These are phyloP conservation scores for Agrocybe pediades DNA, from an alignment of 768 basidiomycete species.

Conservation along the genomic window DNA sequence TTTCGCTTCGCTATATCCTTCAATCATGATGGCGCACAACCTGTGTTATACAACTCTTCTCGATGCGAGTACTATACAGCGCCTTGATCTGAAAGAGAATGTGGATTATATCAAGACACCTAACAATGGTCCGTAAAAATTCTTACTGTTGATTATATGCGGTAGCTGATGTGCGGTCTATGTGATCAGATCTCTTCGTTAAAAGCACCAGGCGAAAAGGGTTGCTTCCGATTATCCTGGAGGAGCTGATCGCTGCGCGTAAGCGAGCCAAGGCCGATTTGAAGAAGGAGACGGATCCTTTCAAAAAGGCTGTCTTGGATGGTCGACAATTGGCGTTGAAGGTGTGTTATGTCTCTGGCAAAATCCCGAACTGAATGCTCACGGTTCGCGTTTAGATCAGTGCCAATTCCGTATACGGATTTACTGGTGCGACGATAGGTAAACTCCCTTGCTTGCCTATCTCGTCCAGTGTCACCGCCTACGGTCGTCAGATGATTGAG, in stretches of 20 bases:
- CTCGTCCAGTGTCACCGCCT: conserved; percentile 93
- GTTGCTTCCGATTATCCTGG: conserved; percentile 86
- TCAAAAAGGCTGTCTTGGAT: conserved; percentile 95
- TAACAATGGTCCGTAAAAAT: conserved; percentile 72
- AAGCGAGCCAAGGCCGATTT: conserved; percentile 95
- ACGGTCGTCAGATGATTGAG: conserved; percentile 99
- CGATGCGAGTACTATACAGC: conserved; percentile 76
- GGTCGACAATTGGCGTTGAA: conserved; percentile 97
- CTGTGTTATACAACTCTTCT: conserved; percentile 97
- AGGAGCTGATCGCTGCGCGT: conserved; percentile 90
- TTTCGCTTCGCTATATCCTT: conserved; percentile 98
- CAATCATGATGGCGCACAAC: conserved; percentile 99
- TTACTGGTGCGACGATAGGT: conserved; percentile 96
- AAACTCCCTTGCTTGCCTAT: conserved; percentile 96
- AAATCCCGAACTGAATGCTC: neutral
- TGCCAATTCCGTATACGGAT: conserved; percentile 98
- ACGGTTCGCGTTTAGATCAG: conserved; percentile 65
- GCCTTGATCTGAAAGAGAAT: conserved; percentile 76
- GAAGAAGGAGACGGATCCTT: conserved; percentile 96
- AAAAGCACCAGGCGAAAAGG: conserved; percentile 79
- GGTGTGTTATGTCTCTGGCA: conserved; percentile 39
- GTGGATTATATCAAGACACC: conserved; percentile 94
- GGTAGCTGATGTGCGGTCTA: neutral
- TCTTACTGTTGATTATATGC: neutral
- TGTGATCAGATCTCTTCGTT: conserved; percentile 78